These are phyloP conservation scores for Dalbergia cochinchinensis DNA, from an alignment of 306 rosid genomes.

Conservation along the genomic window DNA sequence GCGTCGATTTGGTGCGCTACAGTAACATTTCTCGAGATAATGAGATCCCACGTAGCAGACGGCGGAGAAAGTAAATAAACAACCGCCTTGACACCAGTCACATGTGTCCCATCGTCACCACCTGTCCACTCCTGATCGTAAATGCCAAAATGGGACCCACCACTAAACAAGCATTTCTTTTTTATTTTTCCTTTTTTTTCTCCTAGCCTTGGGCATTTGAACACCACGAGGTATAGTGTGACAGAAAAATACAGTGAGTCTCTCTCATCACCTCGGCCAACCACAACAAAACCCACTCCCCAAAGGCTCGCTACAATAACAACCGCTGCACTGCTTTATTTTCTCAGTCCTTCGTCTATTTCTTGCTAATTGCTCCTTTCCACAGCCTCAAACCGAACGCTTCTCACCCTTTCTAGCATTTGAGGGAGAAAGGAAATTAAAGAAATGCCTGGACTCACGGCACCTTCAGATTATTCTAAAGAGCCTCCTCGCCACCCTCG, in stretches of 20 bases:
- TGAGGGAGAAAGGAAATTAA: not conserved
- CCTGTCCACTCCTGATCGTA: not conserved
- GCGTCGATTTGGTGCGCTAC: no score
- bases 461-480: constrained; percentile 52
- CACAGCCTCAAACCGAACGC: not conserved
- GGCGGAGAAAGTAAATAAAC: no score
- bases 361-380: not conserved
- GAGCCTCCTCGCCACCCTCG: constrained; percentile 56
- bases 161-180: not conserved
- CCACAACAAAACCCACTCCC: not conserved
- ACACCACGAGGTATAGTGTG: not conserved
- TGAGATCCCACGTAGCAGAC: no score
- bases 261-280: not conserved
- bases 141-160: not conserved
- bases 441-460: constrained; percentile 52
- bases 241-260: not conserved
- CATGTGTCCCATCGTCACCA: not conserved
- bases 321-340: not conserved
- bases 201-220: not conserved
- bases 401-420: not conserved
- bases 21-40: no score
- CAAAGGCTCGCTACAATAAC: not conserved
- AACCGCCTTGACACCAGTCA: no score
- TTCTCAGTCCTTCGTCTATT: not conserved
- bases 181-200: not conserved